A percentile compares a stretch with the other conserved stretches of the same genome.
Conservation (phyloP, 805 yeast genomes). For the Grigorovia humatica region DNA sequence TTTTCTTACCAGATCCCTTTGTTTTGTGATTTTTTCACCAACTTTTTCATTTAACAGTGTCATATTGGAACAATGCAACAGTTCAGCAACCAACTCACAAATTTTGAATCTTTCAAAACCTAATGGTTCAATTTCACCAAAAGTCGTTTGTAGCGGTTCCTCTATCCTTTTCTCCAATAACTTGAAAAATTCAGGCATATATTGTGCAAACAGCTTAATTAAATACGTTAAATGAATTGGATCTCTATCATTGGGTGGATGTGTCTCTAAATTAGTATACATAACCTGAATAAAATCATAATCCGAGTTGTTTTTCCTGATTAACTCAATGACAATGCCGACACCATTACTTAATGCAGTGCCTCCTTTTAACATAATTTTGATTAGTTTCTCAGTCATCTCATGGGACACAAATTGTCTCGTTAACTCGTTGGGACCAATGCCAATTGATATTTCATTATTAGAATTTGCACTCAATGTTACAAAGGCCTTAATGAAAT, state of each 20-base stretch:
- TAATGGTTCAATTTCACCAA: slow-evolving; percentile 57
- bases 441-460: slow-evolving; percentile 76
- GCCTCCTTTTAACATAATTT: slow-evolving; percentile 72
- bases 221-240: slow-evolving; percentile 84
- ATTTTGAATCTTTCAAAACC: slow-evolving; percentile 90
- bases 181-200: slow-evolving; percentile 56
- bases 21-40: slow-evolving; percentile 55
- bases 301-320: slow-evolving; percentile 90
- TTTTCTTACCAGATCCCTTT: slow-evolving; percentile 57
- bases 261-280: slow-evolving; percentile 69
- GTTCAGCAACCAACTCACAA: slow-evolving; percentile 86
- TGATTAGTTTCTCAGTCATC: slow-evolving; percentile 54
- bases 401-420: slow-evolving; percentile 76
- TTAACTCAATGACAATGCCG: slow-evolving; percentile 85
- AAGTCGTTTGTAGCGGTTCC: slow-evolving; percentile 30
- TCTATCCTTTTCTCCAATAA: slow-evolving; percentile 37
- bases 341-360: slow-evolving; percentile 88
- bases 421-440: slow-evolving; percentile 92
- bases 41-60: slow-evolving; percentile 69
- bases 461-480: slow-evolving; percentile 88
- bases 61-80: slow-evolving; percentile 95
- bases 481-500: slow-evolving; percentile 84
- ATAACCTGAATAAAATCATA: slow-evolving; percentile 83
- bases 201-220: slow-evolving; percentile 64
- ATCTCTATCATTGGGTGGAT: slow-evolving; percentile 87